These are phyloP conservation scores for Aspergillus sclerotiicarbonarius DNA, from an alignment of 495 filamentous ascomycete genomes.

Conservation along the genomic window DNA sequence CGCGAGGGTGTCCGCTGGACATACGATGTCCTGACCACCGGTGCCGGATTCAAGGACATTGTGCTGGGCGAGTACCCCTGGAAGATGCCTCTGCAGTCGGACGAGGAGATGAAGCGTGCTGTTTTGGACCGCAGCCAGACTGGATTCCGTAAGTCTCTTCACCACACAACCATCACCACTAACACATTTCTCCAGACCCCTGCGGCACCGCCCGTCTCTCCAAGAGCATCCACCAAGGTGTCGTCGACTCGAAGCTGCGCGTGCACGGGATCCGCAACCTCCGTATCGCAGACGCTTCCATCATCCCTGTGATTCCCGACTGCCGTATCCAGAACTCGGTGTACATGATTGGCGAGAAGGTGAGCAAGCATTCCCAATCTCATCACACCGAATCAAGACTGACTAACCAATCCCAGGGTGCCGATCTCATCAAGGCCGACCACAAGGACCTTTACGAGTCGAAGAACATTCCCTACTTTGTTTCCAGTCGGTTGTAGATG, in stretches of 20 bases:
- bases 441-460: constrained; percentile 31
- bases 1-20: constrained; percentile 55
- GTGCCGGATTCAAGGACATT: constrained; percentile 58
- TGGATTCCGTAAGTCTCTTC: constrained; percentile 52
- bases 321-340: constrained; percentile 48
- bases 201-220: constrained; percentile 56
- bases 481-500: constrained; percentile 15
- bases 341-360: constrained; percentile 61
- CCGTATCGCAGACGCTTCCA: constrained; percentile 45
- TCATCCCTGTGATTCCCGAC: constrained; percentile 40
- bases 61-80: constrained; percentile 55
- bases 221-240: constrained; percentile 52
- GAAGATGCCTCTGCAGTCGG: constrained; percentile 54
- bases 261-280: constrained; percentile 54
- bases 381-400: too few relatives aligned
- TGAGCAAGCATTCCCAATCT: constrained; percentile 44
- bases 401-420: constrained; percentile 17
- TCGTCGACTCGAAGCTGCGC: constrained; percentile 51
- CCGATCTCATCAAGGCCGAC: constrained; percentile 33
- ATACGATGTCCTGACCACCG: constrained; percentile 54
- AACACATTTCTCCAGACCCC: constrained; percentile 29
- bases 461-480: constrained; percentile 20
- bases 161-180: too few relatives aligned
- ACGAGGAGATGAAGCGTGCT: constrained; percentile 54
- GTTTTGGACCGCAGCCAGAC: constrained; percentile 59